These are phyloP conservation scores for Phellinidium pouzarii DNA, from an alignment of 1,284 basidiomycete species.

Conservation along the genomic window DNA sequence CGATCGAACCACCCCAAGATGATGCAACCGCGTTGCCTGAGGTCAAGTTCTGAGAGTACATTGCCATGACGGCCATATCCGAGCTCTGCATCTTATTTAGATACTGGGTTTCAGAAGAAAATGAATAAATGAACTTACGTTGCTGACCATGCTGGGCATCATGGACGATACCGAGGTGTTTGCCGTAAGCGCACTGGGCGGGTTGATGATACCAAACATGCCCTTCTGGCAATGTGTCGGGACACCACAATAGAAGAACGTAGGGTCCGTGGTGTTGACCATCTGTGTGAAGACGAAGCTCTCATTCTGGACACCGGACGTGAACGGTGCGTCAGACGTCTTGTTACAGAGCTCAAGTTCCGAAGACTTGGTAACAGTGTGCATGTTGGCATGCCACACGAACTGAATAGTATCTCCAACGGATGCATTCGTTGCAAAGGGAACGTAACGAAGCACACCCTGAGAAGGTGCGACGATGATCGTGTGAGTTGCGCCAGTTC, in stretches of 20 bases:
- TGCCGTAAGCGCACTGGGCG: slow-evolving; percentile 40
- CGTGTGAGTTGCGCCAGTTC: slow-evolving; percentile 53
- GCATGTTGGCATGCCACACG: slow-evolving; percentile 66
- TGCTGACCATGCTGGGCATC: slow-evolving; percentile 43
- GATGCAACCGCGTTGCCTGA: slow-evolving; percentile 40
- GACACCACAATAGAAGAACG: slow-evolving; percentile 66
- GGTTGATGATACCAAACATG: slow-evolving; percentile 79
- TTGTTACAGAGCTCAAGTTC: slow-evolving; percentile 64
- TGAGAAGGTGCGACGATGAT: slow-evolving; percentile 70
- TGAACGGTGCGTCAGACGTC: slow-evolving; percentile 49
- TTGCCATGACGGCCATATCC: slow-evolving; percentile 46
- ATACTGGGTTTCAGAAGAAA: background rate
- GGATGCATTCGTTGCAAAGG: slow-evolving; percentile 65
- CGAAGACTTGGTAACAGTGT: slow-evolving; percentile 73
- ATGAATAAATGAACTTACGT: slow-evolving; percentile 30
- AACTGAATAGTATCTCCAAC: slow-evolving; percentile 70
- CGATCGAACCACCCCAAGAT: slow-evolving; percentile 58
- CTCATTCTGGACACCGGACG: slow-evolving; percentile 56
- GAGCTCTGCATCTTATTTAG: slow-evolving; percentile 32
- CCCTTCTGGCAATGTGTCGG: slow-evolving; percentile 67
- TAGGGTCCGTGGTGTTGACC: slow-evolving; percentile 64
- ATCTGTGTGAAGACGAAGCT: slow-evolving; percentile 61
- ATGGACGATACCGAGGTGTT: slow-evolving; percentile 41
- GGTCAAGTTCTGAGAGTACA: slow-evolving; percentile 44
- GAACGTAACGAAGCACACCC: slow-evolving; percentile 67